Evolutionary conservation across 2,329 filamentous ascomycete genomes (phyloP).

Genomic region (Fusarium marasasianum): DNA sequence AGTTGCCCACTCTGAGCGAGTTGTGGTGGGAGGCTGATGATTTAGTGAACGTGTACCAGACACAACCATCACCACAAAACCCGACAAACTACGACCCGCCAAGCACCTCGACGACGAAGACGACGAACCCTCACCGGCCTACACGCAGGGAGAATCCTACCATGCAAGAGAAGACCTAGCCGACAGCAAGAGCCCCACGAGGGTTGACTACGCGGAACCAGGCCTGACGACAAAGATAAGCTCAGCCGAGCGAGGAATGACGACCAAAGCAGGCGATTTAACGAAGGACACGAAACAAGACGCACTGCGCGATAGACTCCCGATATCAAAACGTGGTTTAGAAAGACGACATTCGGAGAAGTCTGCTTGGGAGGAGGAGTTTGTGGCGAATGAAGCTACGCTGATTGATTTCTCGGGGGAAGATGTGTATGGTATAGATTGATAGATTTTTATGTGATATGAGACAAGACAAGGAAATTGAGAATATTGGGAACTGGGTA

Average conservation of each 20-base stretch:
- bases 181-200: neutral
- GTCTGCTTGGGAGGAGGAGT: constrained; percentile 27
- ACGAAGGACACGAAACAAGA: constrained; percentile 1
- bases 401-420: constrained; percentile 32
- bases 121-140: constrained; percentile 9
- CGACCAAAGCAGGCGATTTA: neutral
- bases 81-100: constrained; percentile 8
- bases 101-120: constrained; percentile 29
- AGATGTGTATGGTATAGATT: constrained; percentile 25
- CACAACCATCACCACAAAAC: constrained; percentile 16
- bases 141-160: constrained; percentile 12
- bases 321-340: constrained; percentile 22
- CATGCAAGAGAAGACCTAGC: constrained; percentile 5
- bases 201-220: neutral
- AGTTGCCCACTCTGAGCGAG: neutral
- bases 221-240: neutral
- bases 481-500: neutral
- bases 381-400: constrained; percentile 31
- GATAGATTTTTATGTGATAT: constrained; percentile 15
- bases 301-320: constrained; percentile 9
- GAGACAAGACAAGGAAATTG: constrained; percentile 17
- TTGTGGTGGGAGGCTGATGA: neutral
- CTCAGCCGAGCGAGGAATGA: neutral
- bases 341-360: constrained; percentile 20
- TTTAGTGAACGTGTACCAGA: constrained; percentile 27